Conservation (phyloP, 2,329 filamentous ascomycete genomes). For the Cercospora sesami region DNA sequence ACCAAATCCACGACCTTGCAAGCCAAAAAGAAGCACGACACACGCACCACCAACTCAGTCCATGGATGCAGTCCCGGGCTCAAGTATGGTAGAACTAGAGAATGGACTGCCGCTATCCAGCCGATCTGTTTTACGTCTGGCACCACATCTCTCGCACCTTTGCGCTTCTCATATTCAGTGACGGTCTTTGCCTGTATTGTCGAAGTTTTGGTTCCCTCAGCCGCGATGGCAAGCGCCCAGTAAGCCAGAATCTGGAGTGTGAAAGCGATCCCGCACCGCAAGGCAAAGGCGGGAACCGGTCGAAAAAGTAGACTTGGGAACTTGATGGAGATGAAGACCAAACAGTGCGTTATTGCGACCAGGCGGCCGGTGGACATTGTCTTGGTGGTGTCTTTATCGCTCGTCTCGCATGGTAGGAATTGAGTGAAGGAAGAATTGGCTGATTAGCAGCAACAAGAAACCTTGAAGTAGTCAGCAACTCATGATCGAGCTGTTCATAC, state of each 20-base stretch:
- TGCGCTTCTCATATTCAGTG: conserved; percentile 7
- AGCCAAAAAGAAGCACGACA: conserved; percentile 11
- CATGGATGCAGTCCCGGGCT: background rate
- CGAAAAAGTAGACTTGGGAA: background rate
- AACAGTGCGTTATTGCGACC: conserved; percentile 3
- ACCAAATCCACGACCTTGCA: conserved; percentile 14
- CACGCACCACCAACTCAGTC: background rate
- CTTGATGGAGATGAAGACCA: conserved; percentile 8
- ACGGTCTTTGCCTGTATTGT: background rate
- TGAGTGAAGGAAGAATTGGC: background rate
- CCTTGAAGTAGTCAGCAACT: background rate
- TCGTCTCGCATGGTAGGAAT: background rate
- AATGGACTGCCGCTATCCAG: background rate
- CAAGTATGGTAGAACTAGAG: conserved; percentile 1
- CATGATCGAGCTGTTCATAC: background rate
- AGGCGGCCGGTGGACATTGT: conserved; percentile 9
- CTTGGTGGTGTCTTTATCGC: background rate
- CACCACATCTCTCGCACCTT: conserved; percentile 3
- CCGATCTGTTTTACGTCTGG: conserved; percentile 8
- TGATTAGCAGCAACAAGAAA: background rate
- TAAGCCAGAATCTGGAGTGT: conserved; percentile 1
- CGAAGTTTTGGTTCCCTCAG: background rate
- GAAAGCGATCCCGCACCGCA: background rate
- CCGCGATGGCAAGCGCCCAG: background rate
- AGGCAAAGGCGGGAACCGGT: background rate